phyloP scores from a whole-genome alignment of 2,329 filamentous ascomycete species.

The Coleophoma cylindrospora region DNA sequence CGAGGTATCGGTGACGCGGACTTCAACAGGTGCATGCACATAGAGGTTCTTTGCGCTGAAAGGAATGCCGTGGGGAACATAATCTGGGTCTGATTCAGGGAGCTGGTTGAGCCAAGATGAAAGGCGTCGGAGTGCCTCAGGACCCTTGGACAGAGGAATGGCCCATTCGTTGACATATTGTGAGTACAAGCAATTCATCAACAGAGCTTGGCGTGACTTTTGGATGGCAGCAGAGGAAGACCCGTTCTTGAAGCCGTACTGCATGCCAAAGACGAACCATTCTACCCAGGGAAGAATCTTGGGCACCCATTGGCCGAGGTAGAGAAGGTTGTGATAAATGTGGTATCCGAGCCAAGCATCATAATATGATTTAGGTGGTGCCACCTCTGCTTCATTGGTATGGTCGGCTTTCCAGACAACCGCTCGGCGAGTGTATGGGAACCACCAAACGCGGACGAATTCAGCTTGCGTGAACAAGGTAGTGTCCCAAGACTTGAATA shows the following conservation, averaged over 20 bases:
- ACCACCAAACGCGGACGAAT: slow-evolving; percentile 96
- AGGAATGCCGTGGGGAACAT: slow-evolving; percentile 66
- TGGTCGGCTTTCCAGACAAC: slow-evolving; percentile 88
- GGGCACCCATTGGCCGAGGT: slow-evolving; percentile 71
- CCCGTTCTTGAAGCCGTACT: slow-evolving; percentile 82
- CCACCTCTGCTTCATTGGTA: slow-evolving; percentile 55
- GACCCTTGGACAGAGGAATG: slow-evolving; percentile 77
- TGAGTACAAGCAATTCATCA: slow-evolving; percentile 98
- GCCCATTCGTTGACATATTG: slow-evolving; percentile 99
- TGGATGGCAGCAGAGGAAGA: slow-evolving; percentile 70
- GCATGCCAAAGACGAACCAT: slow-evolving; percentile 96
- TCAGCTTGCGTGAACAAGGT: slow-evolving; percentile 79
- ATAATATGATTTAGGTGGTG: slow-evolving; percentile 66
- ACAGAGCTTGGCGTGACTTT: slow-evolving; percentile 70
- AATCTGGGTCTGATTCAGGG: slow-evolving; percentile 56
- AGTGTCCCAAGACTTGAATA: slow-evolving; percentile 67
- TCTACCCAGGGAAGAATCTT: slow-evolving; percentile 82
- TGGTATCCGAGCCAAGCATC: slow-evolving; percentile 79
- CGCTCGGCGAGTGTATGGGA: slow-evolving; percentile 83
- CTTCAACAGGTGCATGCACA: slow-evolving; percentile 87
- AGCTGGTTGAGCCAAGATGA: slow-evolving; percentile 76
- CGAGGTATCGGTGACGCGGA: slow-evolving; percentile 74
- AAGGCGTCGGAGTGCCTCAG: slow-evolving; percentile 78
- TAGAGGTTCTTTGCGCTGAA: slow-evolving; percentile 75
- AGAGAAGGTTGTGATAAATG: slow-evolving; percentile 87